phyloP scores from a whole-genome alignment of 129 eudicot species.

The Daucus carota region DNA sequence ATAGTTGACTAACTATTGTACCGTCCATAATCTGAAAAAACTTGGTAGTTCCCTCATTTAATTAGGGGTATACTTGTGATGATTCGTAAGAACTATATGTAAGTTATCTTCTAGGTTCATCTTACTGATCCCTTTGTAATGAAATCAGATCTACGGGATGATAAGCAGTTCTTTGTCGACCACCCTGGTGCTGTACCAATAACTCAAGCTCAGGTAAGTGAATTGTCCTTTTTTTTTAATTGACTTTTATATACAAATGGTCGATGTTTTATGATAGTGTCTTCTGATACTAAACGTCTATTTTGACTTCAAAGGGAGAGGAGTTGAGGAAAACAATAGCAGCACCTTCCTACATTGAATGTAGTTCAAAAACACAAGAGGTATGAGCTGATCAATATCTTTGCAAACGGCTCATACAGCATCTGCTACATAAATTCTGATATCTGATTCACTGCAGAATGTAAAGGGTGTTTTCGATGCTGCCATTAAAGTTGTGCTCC shows the following conservation, averaged over 20 bases:
- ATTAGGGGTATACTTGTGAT: not conserved
- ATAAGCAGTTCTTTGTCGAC: constrained; percentile 66
- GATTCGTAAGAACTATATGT: not conserved
- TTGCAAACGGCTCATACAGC: not conserved
- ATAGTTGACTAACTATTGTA: no score
- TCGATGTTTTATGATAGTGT: not conserved
- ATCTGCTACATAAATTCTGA: not conserved
- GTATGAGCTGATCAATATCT: constrained; percentile 19
- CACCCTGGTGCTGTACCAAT: constrained; percentile 80
- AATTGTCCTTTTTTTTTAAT: constrained; percentile 7
- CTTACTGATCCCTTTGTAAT: constrained; percentile 11
- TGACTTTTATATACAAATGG: not conserved
- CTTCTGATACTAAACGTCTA: constrained; percentile 10
- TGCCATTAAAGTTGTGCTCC: constrained; percentile 46
- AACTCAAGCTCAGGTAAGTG: constrained; percentile 66
- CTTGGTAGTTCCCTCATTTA: not conserved
- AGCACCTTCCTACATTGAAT: constrained; percentile 87
- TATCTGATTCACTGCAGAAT: constrained; percentile 18
- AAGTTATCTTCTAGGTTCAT: not conserved
- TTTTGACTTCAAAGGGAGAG: constrained; percentile 53
- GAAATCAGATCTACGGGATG: constrained; percentile 77
- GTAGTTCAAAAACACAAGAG: constrained; percentile 94
- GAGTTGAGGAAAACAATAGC: constrained; percentile 81
- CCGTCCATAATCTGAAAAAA: not conserved
- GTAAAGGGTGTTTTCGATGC: constrained; percentile 47